Percentiles rank a stretch among this genome's conserved stretches.
phyloP scores from a whole-genome alignment of 140 eudicot species.

The Bidens hawaiensis region DNA sequence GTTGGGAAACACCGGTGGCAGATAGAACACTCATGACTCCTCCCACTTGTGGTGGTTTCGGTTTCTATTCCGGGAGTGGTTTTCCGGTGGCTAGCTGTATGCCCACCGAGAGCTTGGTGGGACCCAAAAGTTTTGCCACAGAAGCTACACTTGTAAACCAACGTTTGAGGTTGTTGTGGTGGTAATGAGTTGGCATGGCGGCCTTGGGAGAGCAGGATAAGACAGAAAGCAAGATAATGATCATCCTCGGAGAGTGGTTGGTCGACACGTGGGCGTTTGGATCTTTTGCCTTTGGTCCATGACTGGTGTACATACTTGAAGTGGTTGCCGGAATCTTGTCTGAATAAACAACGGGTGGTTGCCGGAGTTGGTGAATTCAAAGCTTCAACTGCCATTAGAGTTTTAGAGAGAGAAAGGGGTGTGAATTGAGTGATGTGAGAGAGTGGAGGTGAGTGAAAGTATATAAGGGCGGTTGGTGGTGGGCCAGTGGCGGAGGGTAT shows the following conservation, averaged over 20 bases:
- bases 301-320: constrained; percentile 37
- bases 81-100: constrained; percentile 92
- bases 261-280: constrained; percentile 54
- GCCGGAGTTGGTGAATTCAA: constrained; percentile 57
- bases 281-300: constrained; percentile 80
- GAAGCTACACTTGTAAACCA: constrained; percentile 52
- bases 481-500: too few relatives aligned
- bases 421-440: neutral
- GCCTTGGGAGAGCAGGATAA: constrained; percentile 76
- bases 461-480: constrained; percentile 31
- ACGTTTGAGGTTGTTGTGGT: neutral
- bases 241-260: constrained; percentile 62
- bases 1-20: constrained; percentile 79
- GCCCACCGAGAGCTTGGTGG: constrained; percentile 96
- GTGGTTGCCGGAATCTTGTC: constrained; percentile 27
- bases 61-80: constrained; percentile 31
- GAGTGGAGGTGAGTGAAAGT: constrained; percentile 5
- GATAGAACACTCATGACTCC: constrained; percentile 80
- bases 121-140: constrained; percentile 75
- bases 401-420: neutral
- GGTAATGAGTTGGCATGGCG: neutral
- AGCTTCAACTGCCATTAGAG: constrained; percentile 74
- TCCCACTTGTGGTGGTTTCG: constrained; percentile 19
- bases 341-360: constrained; percentile 36
- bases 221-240: constrained; percentile 84